These are phyloP conservation scores for Rhizopogon rudus DNA, from an alignment of 768 basidiomycete species.

Conservation along the genomic window DNA sequence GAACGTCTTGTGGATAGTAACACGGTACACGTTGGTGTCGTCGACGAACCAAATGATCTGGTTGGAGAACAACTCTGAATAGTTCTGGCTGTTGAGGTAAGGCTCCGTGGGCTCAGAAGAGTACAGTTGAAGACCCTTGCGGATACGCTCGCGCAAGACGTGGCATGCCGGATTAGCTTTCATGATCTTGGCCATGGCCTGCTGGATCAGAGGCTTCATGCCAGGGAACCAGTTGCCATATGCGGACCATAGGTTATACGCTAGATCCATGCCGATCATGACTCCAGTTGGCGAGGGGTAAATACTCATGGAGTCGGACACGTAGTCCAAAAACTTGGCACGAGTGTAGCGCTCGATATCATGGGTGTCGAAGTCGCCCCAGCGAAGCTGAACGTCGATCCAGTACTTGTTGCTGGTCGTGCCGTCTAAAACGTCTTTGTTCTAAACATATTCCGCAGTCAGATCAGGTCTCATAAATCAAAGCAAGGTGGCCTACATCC, in stretches of 20 bases:
- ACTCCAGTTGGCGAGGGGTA: conserved; percentile 99
- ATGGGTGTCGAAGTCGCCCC: conserved; percentile 99
- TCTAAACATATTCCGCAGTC: conserved; percentile 35
- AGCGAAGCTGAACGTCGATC: conserved; percentile 92
- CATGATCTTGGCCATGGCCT: conserved; percentile 99
- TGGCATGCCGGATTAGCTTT: conserved; percentile 98
- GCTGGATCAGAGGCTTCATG: conserved; percentile 95
- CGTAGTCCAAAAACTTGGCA: conserved; percentile 98
- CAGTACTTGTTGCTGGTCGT: conserved; percentile 98
- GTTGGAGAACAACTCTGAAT: conserved; percentile 95
- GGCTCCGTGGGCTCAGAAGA: conserved; percentile 99
- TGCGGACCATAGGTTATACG: conserved; percentile 97
- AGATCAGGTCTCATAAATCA: not conserved
- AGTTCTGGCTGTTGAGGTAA: conserved; percentile 97
- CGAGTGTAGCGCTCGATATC: conserved; percentile 99
- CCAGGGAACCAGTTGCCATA: conserved; percentile 99
- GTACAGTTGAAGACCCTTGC: conserved; percentile 97
- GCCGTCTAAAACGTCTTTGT: conserved; percentile 95
- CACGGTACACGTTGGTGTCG: conserved; percentile 99
- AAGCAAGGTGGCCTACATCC: conserved; percentile 51
- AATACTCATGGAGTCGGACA: conserved; percentile 97
- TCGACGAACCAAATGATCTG: conserved; percentile 99
- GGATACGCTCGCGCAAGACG: conserved; percentile 96
- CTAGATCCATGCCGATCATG: conserved; percentile 98
- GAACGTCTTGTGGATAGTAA: conserved; percentile 99